These are phyloP conservation scores for Penicillium arizonense DNA, from an alignment of 495 filamentous ascomycete genomes.

Conservation along the genomic window DNA sequence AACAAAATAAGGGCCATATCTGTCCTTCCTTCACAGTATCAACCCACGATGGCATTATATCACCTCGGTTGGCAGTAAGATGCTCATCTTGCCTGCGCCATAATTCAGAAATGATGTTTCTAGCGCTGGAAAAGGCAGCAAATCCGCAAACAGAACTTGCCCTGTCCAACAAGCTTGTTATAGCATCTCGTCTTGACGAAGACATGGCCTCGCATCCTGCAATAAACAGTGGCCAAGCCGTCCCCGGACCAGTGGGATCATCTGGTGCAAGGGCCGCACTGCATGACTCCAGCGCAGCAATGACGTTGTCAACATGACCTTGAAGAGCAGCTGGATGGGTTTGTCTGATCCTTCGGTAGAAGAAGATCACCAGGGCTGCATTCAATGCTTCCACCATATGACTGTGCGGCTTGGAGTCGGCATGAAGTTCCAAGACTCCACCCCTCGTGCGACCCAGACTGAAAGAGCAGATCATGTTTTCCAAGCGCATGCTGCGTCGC, in stretches of 20 bases:
- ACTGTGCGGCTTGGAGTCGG: conserved; percentile 14
- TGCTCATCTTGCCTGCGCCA: conserved; percentile 32
- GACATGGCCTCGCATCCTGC: conserved; percentile 36
- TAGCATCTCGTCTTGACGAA: conserved; percentile 13
- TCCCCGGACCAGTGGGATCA: conserved; percentile 22
- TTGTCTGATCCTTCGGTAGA: conserved; percentile 31
- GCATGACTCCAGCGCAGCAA: conserved; percentile 24
- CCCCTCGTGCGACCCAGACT: conserved; percentile 14
- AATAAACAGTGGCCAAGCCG: conserved; percentile 35
- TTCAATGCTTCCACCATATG: conserved; percentile 30
- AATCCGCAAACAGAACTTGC: conserved; percentile 24
- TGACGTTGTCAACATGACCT: conserved; percentile 33
- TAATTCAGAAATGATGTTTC: conserved; percentile 27
- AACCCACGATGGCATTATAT: conserved; percentile 30
- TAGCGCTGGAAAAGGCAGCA: conserved; percentile 20
- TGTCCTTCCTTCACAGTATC: conserved; percentile 23
- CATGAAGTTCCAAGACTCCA: conserved; percentile 6
- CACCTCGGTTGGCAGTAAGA: conserved; percentile 17
- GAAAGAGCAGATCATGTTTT: conserved; percentile 37
- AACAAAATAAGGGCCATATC: conserved; percentile 34
- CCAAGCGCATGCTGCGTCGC: conserved; percentile 27
- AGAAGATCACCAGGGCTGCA: conserved; percentile 33
- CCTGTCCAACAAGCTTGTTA: conserved; percentile 22
- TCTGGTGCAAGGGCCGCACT: conserved; percentile 15
- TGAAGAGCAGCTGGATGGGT: conserved; percentile 30